Evolutionary conservation across 306 rosid genomes (phyloP), one percentile per base, ranked within the genome.

Genomic region (Parietaria judaica): DNA sequence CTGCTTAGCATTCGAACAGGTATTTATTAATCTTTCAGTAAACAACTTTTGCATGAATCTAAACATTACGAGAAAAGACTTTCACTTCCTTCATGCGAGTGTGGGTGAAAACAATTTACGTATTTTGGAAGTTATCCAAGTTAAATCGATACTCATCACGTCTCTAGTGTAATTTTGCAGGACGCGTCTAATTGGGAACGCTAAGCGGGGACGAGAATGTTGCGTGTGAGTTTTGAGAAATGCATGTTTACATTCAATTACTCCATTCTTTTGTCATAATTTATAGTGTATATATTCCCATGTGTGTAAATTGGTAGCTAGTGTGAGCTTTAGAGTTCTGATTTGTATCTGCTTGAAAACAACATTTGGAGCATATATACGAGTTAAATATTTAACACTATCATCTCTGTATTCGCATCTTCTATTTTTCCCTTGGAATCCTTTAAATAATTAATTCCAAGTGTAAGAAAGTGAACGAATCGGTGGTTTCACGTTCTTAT

Each of bases 1-100:
- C 76, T 12, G 64, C 82, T 51, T 72, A 67, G 54, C 52, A 68
- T 52, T 45, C 36, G 70, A 61, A 65, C 74, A 77, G 84, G 86
- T 70, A 57, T 70, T 61, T 64, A 63, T 15, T 72, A 7, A 13
- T 46, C 13, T 46, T 46, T 46, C 50, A 13, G 50, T 1, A 23
- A 23, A 23, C 31, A 23, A 23, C 31, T 23, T 23, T 23, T 23
- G 31, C 31, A 23, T 23, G 31, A 23, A 23, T 23, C 31, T 23
- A 23, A 23, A 23, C 31, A 2, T 23, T 23, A 23, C 31, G 31
- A 23, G 31, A 23, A 23, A 23, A 23, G 31, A 23, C 31, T 23
- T 23, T 50, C 17, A 50, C 13, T 10, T 34, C 9, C 34, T 54
- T 54, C 13, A 13, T 51, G 14, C 55, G 14, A 51, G 17, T 38